These are phyloP conservation scores for Fusarium sororula DNA, from an alignment of 2,329 filamentous ascomycete genomes.

Conservation along the genomic window DNA sequence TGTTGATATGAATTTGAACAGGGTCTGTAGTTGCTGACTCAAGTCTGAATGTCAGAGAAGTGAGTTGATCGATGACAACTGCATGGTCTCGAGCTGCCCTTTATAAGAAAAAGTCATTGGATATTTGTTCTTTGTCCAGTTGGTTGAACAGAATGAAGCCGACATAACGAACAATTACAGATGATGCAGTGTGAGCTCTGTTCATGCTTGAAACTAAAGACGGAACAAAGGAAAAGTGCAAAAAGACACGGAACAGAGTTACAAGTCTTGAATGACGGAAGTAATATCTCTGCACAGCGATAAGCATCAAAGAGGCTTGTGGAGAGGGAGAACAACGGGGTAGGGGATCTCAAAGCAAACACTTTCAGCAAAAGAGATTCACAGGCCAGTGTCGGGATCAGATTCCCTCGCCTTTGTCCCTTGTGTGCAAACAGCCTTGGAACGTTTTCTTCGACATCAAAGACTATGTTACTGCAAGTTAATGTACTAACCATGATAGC, in stretches of 20 bases:
- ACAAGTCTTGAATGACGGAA: fast-evolving
- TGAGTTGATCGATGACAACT: fast-evolving
- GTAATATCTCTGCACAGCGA: fast-evolving
- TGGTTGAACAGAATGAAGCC: fast-evolving
- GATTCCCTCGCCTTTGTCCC: not conserved
- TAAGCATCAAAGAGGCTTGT: fast-evolving
- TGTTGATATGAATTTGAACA: not conserved
- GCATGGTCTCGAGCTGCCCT: fast-evolving
- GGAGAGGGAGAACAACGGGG: fast-evolving
- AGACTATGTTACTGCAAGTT: fast-evolving
- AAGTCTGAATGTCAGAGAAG: not conserved
- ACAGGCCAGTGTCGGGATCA: fast-evolving
- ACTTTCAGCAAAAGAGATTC: fast-evolving
- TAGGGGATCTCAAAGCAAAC: not conserved
- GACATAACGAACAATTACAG: fast-evolving
- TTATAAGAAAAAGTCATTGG: fast-evolving
- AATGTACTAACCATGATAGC: fast-evolving
- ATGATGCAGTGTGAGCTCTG: not conserved
- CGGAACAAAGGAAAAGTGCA: not conserved
- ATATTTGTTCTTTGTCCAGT: not conserved
- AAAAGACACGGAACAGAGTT: not conserved
- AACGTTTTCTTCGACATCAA: fast-evolving
- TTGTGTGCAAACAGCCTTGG: fast-evolving
- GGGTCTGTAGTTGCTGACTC: not conserved
- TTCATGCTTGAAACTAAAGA: not conserved